phyloP scores from a whole-genome alignment of 2,329 filamentous ascomycete species.

The Neopestalotiopsis rosae region DNA sequence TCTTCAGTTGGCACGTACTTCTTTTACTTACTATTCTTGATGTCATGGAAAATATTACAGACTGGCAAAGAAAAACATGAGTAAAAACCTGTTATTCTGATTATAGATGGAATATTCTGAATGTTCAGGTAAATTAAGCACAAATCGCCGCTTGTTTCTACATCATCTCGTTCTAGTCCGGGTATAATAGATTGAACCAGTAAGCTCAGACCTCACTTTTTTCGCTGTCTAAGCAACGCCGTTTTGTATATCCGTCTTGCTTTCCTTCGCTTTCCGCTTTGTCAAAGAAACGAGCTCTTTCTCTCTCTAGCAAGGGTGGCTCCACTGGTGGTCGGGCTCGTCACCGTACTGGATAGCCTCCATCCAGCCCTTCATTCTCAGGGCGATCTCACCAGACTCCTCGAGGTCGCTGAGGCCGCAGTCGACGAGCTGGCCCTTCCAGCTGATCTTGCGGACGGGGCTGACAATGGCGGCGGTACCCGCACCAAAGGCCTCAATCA shows the following conservation, averaged over 20 bases:
- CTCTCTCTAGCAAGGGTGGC: slow-evolving; percentile 56
- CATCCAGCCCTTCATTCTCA: slow-evolving; percentile 95
- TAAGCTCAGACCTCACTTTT: not conserved
- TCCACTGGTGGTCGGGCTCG: slow-evolving; percentile 84
- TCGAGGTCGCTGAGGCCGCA: slow-evolving; percentile 82
- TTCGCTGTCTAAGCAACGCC: slow-evolving; percentile 3
- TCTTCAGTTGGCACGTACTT: no score
- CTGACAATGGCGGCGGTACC: slow-evolving; percentile 95
- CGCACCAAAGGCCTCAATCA: slow-evolving; percentile 92
- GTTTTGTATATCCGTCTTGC: slow-evolving; percentile 6
- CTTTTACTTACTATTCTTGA: no score
- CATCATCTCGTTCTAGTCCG: slow-evolving; percentile 18
- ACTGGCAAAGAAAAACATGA: not conserved
- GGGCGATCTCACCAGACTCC: slow-evolving; percentile 86
- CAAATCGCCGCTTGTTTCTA: slow-evolving; percentile 19
- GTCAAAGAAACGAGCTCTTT: not conserved
- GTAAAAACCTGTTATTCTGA: slow-evolving; percentile 3
- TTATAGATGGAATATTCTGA: not conserved
- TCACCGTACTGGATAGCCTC: slow-evolving; percentile 95
- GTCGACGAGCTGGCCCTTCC: slow-evolving; percentile 80
- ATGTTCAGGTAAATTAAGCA: not conserved
- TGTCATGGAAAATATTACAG: no score
- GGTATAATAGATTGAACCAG: not conserved
- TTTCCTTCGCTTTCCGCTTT: slow-evolving; percentile 1
- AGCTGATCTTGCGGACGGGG: slow-evolving; percentile 87